Evolutionary conservation across 1,284 basidiomycete genomes (phyloP).

Genomic region (Schizopora paradoxa): DNA sequence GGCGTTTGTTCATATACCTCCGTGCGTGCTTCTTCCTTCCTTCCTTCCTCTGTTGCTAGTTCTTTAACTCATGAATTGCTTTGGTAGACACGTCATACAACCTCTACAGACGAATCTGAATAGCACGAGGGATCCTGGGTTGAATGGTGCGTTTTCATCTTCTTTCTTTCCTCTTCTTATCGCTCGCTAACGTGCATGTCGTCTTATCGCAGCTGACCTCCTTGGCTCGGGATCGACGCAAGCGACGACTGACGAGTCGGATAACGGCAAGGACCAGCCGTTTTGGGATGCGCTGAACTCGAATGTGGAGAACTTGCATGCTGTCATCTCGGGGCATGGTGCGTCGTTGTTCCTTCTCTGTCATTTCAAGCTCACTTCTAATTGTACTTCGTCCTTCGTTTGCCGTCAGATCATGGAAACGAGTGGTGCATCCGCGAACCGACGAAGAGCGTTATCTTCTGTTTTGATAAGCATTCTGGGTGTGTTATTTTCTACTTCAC

Average conservation of each 20-base stretch:
- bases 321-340: conserved; percentile 65
- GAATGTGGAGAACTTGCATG: conserved; percentile 59
- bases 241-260: conserved; percentile 34
- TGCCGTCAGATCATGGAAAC: conserved; percentile 53
- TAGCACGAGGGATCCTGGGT: conserved; percentile 47
- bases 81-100: conserved; percentile 44
- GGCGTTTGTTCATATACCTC: conserved; percentile 69
- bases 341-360: conserved; percentile 14
- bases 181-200: not conserved
- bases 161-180: not conserved
- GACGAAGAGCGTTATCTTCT: conserved; percentile 56
- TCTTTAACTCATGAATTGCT: conserved; percentile 4
- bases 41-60: conserved; percentile 3
- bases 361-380: not conserved
- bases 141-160: conserved; percentile 44
- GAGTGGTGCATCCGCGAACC: conserved; percentile 69
- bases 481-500: conserved; percentile 27
- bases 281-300: conserved; percentile 59
- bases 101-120: conserved; percentile 45
- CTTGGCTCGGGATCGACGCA: conserved; percentile 58
- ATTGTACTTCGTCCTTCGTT: conserved; percentile 2
- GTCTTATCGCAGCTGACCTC: conserved; percentile 39
- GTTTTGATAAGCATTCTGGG: conserved; percentile 71
- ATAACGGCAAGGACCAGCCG: conserved; percentile 41
- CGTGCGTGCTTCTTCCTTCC: conserved; percentile 30